Conservation (phyloP, 2,329 filamentous ascomycete species). For the Clarireedia homoeocarpa region DNA sequence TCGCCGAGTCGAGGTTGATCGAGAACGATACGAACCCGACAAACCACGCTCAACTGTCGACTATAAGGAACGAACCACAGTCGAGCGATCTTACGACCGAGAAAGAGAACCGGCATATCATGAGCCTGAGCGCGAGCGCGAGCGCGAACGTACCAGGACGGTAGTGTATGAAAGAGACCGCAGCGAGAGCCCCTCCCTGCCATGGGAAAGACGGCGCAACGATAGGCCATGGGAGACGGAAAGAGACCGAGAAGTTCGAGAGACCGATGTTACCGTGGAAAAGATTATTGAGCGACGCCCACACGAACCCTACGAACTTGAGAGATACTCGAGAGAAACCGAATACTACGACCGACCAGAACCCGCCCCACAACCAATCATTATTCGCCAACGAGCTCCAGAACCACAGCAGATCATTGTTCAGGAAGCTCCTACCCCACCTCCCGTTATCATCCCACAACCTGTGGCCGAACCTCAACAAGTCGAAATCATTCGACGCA, state of each 20-base stretch:
- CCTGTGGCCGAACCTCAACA: slow-evolving; percentile 17
- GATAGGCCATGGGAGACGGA: slow-evolving; percentile 23
- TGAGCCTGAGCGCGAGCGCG: slow-evolving; percentile 31
- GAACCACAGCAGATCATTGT: slow-evolving; percentile 54
- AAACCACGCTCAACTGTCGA: slow-evolving; percentile 24
- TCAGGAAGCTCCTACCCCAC: slow-evolving; percentile 46
- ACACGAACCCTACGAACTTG: slow-evolving; percentile 38
- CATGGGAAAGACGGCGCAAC: slow-evolving; percentile 28
- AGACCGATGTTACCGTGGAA: slow-evolving; percentile 16
- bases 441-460: slow-evolving; percentile 39
- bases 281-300: slow-evolving; percentile 18
- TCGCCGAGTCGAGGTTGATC: slow-evolving; percentile 23
- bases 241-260: slow-evolving; percentile 21
- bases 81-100: slow-evolving; percentile 17
- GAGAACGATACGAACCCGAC: slow-evolving; percentile 16
- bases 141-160: slow-evolving; percentile 27
- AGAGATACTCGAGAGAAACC: slow-evolving; percentile 53
- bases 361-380: slow-evolving; percentile 42
- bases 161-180: slow-evolving; percentile 33
- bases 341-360: slow-evolving; percentile 51
- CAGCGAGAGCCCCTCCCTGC: slow-evolving; percentile 6
- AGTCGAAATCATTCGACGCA: slow-evolving; percentile 21
- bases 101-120: slow-evolving; percentile 16
- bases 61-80: not conserved
- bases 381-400: slow-evolving; percentile 47